Evolutionary conservation across 306 rosid species (phyloP), one percentile per base, ranked within the genome.

Genomic region (Acacia acuminata): DNA sequence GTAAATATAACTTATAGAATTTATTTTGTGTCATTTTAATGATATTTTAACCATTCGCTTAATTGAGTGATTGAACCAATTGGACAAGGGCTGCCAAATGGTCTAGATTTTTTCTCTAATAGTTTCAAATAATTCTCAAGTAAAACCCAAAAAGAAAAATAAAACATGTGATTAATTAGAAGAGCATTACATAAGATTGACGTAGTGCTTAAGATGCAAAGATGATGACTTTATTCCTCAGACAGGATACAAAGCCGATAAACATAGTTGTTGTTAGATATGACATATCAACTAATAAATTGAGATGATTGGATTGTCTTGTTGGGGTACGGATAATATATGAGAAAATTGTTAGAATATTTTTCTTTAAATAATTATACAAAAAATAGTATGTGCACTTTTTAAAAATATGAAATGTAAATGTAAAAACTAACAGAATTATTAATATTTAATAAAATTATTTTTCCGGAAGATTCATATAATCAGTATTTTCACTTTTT

Each of bases 111-210:
- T 15, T 53, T 53, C 9, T 17, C 24, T 8, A 17, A 55, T 20
- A 9, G 20, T 55, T 55, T 55, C 24, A 20, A 55, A 17, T 55
- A 19, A 20, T 55, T 55, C 22, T 8, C 15, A 22, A 58, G 4
- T 20, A 58, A 22, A 20, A 14, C 14, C 32, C 14, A 10, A 10
- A 58, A 12, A 25, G 3, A 61, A 25, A 5, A 67, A 68, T 20
- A 53, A 53, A 53, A 53, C 9, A 19, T 16, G 63, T 22, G 51
- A 8, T 3, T 76, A 69, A 76, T 71, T 80, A 56, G 53, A 56
- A 86, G 6, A 76, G 84, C 86, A 71, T 86, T 82, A 76, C 86
- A 20, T 13, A 79, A 86, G 80, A 76, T 32, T 83, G 87, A 83
- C 89, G 85, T 80, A 77, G 42, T 72, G 82, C 80, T 53, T 4